A percentile compares a stretch with the other conserved stretches of the same genome.
Evolutionary conservation across 371 early-diverging fungal genomes (phyloP).

Genomic region (Mortierella polycephala): DNA sequence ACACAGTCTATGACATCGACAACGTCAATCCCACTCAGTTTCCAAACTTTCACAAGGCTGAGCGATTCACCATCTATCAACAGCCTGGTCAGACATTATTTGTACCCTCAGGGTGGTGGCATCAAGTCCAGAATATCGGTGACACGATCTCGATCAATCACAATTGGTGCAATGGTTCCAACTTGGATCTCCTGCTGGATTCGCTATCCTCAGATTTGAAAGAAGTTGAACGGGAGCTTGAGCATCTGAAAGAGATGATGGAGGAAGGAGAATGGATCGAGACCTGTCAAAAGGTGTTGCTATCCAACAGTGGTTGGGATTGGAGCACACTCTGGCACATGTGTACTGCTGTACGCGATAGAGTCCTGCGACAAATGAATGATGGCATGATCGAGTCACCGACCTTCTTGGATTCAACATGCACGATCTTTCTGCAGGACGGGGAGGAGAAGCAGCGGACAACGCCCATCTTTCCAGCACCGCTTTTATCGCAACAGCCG

Average conservation of each 20-base stretch:
- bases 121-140: constrained; percentile 77
- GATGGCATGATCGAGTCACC: not conserved
- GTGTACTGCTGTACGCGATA: constrained; percentile 31
- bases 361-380: constrained; percentile 18
- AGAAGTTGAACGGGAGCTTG: constrained; percentile 65
- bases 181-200: constrained; percentile 59
- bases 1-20: constrained; percentile 69
- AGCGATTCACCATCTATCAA: constrained; percentile 64
- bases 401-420: not conserved
- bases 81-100: constrained; percentile 74
- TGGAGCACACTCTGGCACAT: constrained; percentile 59
- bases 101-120: constrained; percentile 83
- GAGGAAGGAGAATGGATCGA: constrained; percentile 58
- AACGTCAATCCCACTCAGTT: constrained; percentile 60
- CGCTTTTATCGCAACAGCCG: constrained; percentile 38
- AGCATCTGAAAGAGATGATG: constrained; percentile 63
- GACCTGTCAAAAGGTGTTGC: constrained; percentile 62
- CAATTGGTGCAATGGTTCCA: constrained; percentile 77
- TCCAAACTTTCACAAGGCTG: constrained; percentile 63
- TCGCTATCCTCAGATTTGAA: constrained; percentile 61
- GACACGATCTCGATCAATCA: constrained; percentile 83
- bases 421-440: constrained; percentile 4
- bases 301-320: constrained; percentile 71
- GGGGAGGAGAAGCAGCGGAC: constrained; percentile 5
- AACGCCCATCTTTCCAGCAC: constrained; percentile 32